Evolutionary conservation across 2,329 filamentous ascomycete species (phyloP).

Genomic region (Teratosphaeria pseudoeucalypti): DNA sequence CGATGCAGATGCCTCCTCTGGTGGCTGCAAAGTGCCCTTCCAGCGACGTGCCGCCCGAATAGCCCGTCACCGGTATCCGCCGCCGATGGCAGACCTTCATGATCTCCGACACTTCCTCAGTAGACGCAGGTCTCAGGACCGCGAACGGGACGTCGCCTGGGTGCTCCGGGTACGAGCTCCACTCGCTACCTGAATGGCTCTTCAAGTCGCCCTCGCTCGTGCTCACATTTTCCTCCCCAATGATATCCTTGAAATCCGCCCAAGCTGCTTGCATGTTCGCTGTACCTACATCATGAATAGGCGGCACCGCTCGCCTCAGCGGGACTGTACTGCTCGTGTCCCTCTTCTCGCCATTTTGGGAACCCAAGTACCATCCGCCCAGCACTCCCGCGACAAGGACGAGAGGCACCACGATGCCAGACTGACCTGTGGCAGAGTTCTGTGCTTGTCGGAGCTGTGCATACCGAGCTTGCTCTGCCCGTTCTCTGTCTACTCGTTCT

Average conservation of each 20-base stretch:
- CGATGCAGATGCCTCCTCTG: slow-evolving; percentile 70
- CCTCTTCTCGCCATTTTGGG: slow-evolving; percentile 32
- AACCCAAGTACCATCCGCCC: slow-evolving; percentile 47
- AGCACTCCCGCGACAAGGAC: slow-evolving; percentile 22
- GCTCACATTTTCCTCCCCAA: slow-evolving; percentile 54
- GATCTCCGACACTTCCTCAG: slow-evolving; percentile 73
- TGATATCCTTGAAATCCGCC: slow-evolving; percentile 50
- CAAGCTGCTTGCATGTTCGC: slow-evolving; percentile 54
- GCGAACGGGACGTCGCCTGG: slow-evolving; percentile 42
- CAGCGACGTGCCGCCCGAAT: slow-evolving; percentile 77
- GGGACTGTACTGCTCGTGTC: slow-evolving; percentile 46
- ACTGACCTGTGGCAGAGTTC: slow-evolving; percentile 17
- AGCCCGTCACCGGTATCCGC: slow-evolving; percentile 74
- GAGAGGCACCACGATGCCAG: slow-evolving; percentile 23
- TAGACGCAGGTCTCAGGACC: slow-evolving; percentile 65
- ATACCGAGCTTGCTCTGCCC: slow-evolving; percentile 45
- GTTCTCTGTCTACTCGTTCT: slow-evolving; percentile 48
- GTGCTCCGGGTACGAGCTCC: slow-evolving; percentile 44
- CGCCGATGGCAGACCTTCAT: slow-evolving; percentile 81
- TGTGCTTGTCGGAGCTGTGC: slow-evolving; percentile 27
- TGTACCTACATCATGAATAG: slow-evolving; percentile 45
- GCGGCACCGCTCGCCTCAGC: slow-evolving; percentile 38
- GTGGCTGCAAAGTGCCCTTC: slow-evolving; percentile 85
- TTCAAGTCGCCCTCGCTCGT: slow-evolving; percentile 45
- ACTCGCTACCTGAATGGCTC: slow-evolving; percentile 51